A percentile compares a stretch with the other conserved stretches of the same genome.
Conservation (phyloP, 768 basidiomycete genomes). For the Trametes cinnabarina region DNA sequence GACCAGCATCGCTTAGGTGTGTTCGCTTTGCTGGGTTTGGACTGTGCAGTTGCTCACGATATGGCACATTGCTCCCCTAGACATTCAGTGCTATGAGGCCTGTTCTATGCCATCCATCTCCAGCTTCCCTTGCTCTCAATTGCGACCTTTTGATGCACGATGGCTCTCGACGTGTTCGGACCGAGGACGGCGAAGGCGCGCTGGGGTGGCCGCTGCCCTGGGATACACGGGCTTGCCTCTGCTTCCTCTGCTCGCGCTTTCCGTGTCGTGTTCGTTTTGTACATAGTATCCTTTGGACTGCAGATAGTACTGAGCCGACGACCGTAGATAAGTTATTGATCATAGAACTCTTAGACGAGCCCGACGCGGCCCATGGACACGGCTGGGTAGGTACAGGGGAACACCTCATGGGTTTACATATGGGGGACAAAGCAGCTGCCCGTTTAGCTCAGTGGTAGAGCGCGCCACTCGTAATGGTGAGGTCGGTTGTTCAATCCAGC, state of each 20-base stretch:
- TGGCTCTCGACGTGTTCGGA: constrained; percentile 3
- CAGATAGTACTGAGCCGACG: not conserved
- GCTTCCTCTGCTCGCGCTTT: not conserved
- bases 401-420: too few relatives aligned
- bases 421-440: not conserved
- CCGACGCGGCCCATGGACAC: too few relatives aligned
- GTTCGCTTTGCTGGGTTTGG: not conserved
- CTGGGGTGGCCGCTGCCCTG: too few relatives aligned
- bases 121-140: not conserved
- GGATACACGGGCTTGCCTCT: too few relatives aligned
- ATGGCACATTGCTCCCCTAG: not conserved
- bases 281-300: constrained; percentile 7
- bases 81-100: constrained; percentile 2
- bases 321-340: constrained; percentile 3
- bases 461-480: constrained; percentile 18
- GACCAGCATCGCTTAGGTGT: not conserved
- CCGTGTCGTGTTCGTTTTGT: not conserved
- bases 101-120: constrained; percentile 1
- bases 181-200: not conserved
- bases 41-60: not conserved
- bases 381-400: too few relatives aligned
- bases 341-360: not conserved
- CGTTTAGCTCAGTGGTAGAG: constrained; percentile 18
- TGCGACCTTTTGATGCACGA: not conserved
- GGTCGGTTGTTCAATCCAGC: constrained; percentile 18